These are phyloP conservation scores for Breynia disticha DNA, from an alignment of 441 rosid genomes.

Conservation along the genomic window DNA sequence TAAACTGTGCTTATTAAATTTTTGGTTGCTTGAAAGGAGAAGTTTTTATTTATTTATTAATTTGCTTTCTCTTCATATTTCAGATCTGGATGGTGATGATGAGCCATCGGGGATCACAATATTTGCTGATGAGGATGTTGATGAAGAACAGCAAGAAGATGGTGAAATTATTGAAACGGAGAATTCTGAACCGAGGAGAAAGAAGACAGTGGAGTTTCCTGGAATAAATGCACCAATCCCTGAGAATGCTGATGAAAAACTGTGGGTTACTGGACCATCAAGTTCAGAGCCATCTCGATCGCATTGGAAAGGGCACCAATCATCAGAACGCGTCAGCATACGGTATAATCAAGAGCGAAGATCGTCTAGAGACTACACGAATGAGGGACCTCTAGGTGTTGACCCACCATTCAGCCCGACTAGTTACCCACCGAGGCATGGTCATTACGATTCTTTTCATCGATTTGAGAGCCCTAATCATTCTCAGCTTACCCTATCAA, in stretches of 20 bases:
- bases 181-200: conserved; percentile 33
- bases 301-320: conserved; percentile 23
- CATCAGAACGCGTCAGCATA: conserved; percentile 34
- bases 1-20: too few species aligned
- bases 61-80: conserved; percentile 4
- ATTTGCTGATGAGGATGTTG: conserved; percentile 49
- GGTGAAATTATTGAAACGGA: conserved; percentile 55
- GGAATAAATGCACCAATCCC: conserved; percentile 90
- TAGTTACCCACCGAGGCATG: conserved; percentile 53
- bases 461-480: conserved; percentile 21
- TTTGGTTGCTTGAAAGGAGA: too few species aligned
- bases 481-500: conserved; percentile 20
- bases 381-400: conserved; percentile 44
- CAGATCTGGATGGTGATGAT: conserved; percentile 56
- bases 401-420: conserved; percentile 29
- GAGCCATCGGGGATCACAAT: conserved; percentile 75
- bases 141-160: conserved; percentile 58
- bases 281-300: conserved; percentile 22
- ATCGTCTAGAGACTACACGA: conserved; percentile 26
- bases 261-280: conserved; percentile 52
- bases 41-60: not conserved
- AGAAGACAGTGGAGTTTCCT: conserved; percentile 61
- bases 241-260: conserved; percentile 55
- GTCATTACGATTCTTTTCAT: conserved; percentile 24
- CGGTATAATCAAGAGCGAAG: conserved; percentile 36